phyloP scores from a whole-genome alignment of 331 rosid species.

The Spiraea crenata region DNA sequence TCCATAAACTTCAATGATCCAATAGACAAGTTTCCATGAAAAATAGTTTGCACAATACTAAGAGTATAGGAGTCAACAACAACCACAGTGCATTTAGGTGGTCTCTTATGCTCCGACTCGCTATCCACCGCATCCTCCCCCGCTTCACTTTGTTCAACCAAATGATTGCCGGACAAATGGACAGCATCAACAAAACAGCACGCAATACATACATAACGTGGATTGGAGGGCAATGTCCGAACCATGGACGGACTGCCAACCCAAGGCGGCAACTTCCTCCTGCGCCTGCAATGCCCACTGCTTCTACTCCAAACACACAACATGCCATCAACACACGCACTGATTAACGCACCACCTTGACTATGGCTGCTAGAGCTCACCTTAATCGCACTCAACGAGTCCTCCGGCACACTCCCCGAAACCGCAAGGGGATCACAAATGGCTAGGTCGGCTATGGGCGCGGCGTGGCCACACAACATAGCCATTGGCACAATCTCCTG shows the following conservation, averaged over 20 bases:
- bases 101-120: conserved; percentile 58
- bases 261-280: conserved; percentile 94
- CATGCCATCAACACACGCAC: conserved; percentile 86
- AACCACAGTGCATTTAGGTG: conserved; percentile 61
- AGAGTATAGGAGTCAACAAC: conserved; percentile 77
- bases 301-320: conserved; percentile 92
- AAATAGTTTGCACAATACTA: conserved; percentile 66
- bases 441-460: conserved; percentile 67
- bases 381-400: conserved; percentile 28
- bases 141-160: conserved; percentile 43
- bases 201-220: conserved; percentile 76
- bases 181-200: conserved; percentile 63
- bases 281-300: conserved; percentile 85
- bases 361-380: conserved; percentile 29
- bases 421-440: conserved; percentile 57
- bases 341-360: conserved; percentile 55
- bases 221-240: conserved; percentile 59
- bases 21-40: conserved; percentile 77
- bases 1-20: conserved; percentile 75
- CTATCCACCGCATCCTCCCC: conserved; percentile 44
- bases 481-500: conserved; percentile 80
- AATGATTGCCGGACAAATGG: conserved; percentile 34
- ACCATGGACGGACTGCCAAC: conserved; percentile 76
- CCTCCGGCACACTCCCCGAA: conserved; percentile 31
- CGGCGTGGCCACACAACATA: conserved; percentile 89